A percentile compares a stretch with the other conserved stretches of the same genome.
Conservation (phyloP, 306 rosid genomes). For the Dicorynia guianensis region DNA sequence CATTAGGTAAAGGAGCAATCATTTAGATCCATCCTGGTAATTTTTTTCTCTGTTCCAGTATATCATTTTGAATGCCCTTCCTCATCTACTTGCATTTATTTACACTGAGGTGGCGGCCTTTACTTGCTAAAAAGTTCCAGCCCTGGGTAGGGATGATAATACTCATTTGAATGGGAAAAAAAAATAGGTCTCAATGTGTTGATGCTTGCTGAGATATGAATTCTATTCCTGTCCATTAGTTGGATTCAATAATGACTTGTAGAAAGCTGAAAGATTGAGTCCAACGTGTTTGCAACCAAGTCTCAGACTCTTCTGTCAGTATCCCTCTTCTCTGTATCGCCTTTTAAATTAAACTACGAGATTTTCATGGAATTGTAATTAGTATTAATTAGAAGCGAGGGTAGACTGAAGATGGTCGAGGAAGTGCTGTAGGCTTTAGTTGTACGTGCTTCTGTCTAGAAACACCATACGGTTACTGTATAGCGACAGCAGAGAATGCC, state of each 20-base stretch:
- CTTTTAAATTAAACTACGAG: background rate
- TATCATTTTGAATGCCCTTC: background rate
- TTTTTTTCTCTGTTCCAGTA: background rate
- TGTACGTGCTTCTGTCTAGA: too few relatives aligned
- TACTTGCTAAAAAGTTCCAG: background rate
- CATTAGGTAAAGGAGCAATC: constrained; percentile 4
- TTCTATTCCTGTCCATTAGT: background rate
- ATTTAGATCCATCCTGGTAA: background rate
- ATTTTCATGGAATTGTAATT: background rate
- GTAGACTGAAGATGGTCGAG: too few relatives aligned
- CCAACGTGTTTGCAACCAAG: background rate
- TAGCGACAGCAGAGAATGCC: too few relatives aligned
- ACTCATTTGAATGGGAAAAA: constrained; percentile 24
- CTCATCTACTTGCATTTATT: background rate
- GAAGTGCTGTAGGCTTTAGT: too few relatives aligned
- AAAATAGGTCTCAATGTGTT: background rate
- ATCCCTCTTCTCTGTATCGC: background rate
- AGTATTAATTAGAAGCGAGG: background rate
- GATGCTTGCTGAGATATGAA: background rate
- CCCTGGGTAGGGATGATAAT: background rate
- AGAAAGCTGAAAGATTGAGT: constrained; percentile 13
- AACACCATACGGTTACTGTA: too few relatives aligned
- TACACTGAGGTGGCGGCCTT: constrained; percentile 5
- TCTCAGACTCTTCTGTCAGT: background rate
- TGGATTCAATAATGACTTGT: constrained; percentile 3